Percentiles rank a stretch among this genome's conserved stretches.
Conservation (phyloP, 2,329 filamentous ascomycete species). For the Talaromyces sp. region DNA sequence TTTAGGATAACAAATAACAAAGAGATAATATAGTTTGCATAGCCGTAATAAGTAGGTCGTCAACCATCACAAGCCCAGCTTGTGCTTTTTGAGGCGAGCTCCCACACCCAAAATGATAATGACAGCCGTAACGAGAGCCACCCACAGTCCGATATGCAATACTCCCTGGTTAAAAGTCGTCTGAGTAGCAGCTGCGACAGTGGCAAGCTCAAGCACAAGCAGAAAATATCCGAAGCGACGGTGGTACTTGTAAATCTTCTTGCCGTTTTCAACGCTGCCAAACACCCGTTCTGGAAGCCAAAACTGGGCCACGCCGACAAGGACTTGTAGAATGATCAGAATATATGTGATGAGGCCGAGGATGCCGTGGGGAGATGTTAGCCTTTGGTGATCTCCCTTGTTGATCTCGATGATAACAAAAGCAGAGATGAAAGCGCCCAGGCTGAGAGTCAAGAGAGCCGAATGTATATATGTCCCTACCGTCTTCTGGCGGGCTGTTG, state of each 20-base stretch:
- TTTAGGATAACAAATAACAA: neutral
- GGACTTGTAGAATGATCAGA: conserved; percentile 64
- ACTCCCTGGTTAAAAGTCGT: conserved; percentile 68
- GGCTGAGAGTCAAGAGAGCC: conserved; percentile 56
- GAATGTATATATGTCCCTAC: conserved; percentile 62
- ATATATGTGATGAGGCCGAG: conserved; percentile 73
- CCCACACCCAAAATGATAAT: conserved; percentile 67
- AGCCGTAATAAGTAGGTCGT: neutral
- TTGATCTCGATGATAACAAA: conserved; percentile 58
- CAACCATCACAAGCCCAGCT: conserved; percentile 54
- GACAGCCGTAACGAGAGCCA: conserved; percentile 59
- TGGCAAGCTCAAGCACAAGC: conserved; percentile 64
- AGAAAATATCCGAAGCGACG: conserved; percentile 70
- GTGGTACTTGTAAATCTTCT: conserved; percentile 86
- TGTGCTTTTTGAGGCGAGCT: conserved; percentile 74
- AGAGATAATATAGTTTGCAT: neutral
- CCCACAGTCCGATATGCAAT: conserved; percentile 71
- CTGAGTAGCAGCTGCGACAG: conserved; percentile 67
- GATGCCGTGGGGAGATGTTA: conserved; percentile 75
- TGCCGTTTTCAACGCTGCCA: conserved; percentile 73
- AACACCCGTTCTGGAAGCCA: conserved; percentile 63
- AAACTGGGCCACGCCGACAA: conserved; percentile 79
- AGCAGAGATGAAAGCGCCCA: conserved; percentile 33
- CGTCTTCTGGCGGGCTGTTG: conserved; percentile 68
- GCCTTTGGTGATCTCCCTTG: conserved; percentile 65